Base-by-base conservation (phyloP, 2,329 filamentous ascomycete genomes). In the Scolecobasidium constrictum region DNA sequence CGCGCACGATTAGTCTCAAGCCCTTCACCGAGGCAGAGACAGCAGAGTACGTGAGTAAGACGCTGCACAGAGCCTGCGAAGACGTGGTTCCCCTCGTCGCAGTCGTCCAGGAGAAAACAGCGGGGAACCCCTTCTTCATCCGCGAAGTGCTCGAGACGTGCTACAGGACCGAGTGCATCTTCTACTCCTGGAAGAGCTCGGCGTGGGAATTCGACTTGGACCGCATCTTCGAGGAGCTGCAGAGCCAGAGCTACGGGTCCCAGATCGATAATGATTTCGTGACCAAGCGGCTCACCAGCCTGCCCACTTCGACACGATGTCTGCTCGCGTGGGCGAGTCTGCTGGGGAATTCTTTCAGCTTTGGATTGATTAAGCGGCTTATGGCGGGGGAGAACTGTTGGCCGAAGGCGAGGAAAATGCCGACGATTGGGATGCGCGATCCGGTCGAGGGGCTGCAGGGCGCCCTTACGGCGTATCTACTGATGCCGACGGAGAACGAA, bases 51-150 rank as follows among this genome's bases (percentile, higher is more conserved):
- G 86, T 95, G 17, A 78, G 86, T 5, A 72, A 80, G 31, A 93
- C 88, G 1, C 73, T 96, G 38, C 86, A 84, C 53, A 74, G 85
- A 44, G 9, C 34, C 17, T 19, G 18, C 7, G 63, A 71, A 5
- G 74, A 73, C 45, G 75, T 92, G 1, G 66, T 84, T 1, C 81
- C 87, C 0, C 68, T 96, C 15, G 83, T 85, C 2, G 76, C 87
- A 5, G 84, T 94, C 7, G 78, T 95, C 4, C 84, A 93, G 57
- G 87, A 90, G 53, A 93, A 92, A 63, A 90, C 85, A 6, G 76
- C 76, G 19, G 88, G 88, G 2, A 94, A 94, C 48, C 82, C 87
- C 0, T 95, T 94, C 54, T 93, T 92, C 54, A 83, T 94, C 59
- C 75, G 86, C 43, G 86, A 94, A 62, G 93, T 95, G 74, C 73